These are phyloP conservation scores for Strigomonas culicis DNA, from an alignment of 208 protist species.

Conservation along the genomic window DNA sequence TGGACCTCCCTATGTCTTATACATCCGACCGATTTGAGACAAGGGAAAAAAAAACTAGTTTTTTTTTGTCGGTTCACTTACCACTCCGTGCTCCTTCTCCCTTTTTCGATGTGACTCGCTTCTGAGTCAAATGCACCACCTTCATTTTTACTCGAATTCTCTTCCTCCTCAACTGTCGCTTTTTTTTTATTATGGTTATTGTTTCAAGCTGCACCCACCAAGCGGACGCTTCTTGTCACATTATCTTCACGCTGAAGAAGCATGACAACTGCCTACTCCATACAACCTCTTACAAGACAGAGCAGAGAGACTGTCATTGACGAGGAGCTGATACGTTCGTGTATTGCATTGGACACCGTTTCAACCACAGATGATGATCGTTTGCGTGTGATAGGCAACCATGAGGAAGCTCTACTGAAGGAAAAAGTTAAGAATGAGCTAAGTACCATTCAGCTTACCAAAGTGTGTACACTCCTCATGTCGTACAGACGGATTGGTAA, in stretches of 20 bases:
- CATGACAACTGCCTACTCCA: constrained; percentile 77
- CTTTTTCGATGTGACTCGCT: not conserved
- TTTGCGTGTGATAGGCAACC: constrained; percentile 63
- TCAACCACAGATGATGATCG: constrained; percentile 73
- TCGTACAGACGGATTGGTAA: constrained; percentile 66
- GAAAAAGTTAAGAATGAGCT: constrained; percentile 48
- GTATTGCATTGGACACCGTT: constrained; percentile 58
- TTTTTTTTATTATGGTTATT: constrained; percentile 12
- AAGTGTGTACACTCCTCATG: constrained; percentile 62
- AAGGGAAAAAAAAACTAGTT: not conserved
- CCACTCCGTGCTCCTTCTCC: not conserved
- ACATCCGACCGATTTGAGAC: constrained; percentile 18
- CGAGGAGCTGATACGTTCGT: constrained; percentile 74
- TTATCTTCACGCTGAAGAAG: not conserved
- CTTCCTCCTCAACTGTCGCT: not conserved
- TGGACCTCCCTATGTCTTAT: constrained; percentile 37
- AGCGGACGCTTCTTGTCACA: not conserved
- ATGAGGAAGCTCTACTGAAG: constrained; percentile 51
- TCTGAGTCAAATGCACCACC: not conserved
- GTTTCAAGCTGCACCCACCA: constrained; percentile 10
- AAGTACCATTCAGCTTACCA: constrained; percentile 46
- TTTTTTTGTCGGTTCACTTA: not conserved
- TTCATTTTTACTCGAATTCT: not conserved
- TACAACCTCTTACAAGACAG: constrained; percentile 62
- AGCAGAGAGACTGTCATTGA: constrained; percentile 72